phyloP scores from a whole-genome alignment of 2,329 filamentous ascomycete genomes.

The Aspergillus vadensis region DNA sequence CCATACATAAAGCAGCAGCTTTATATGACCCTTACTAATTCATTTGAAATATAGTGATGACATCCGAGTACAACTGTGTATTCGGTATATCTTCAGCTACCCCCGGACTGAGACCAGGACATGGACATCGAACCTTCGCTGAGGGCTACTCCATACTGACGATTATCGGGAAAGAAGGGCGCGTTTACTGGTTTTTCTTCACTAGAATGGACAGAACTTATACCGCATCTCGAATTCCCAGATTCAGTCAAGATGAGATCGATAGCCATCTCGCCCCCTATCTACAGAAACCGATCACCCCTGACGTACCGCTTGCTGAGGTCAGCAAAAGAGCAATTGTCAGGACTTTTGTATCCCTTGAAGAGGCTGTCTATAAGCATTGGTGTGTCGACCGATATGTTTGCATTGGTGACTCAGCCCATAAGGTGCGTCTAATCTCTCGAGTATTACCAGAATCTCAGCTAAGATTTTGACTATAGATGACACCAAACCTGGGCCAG shows the following conservation, averaged over 20 bases:
- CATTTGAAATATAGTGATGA: slow-evolving; percentile 1
- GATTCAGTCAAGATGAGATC: slow-evolving; percentile 4
- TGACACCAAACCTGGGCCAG: too few relatives aligned
- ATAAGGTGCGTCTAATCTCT: slow-evolving; percentile 6
- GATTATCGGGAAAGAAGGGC: slow-evolving; percentile 9
- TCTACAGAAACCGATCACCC: background rate
- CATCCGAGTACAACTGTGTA: slow-evolving; percentile 17
- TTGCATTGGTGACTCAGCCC: slow-evolving; percentile 13
- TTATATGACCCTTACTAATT: too few relatives aligned
- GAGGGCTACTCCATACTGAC: slow-evolving; percentile 3
- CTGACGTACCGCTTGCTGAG: too few relatives aligned
- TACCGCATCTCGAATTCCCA: slow-evolving; percentile 1
- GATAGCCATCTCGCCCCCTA: background rate
- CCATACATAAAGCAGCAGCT: too few relatives aligned
- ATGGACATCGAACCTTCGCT: slow-evolving; percentile 7
- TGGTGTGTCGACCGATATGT: slow-evolving; percentile 12
- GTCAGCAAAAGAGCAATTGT: too few relatives aligned
- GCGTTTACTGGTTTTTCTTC: slow-evolving; percentile 18
- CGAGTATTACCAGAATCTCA: too few relatives aligned
- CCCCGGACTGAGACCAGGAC: too few relatives aligned
- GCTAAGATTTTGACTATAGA: too few relatives aligned
- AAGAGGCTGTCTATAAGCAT: slow-evolving; percentile 9
- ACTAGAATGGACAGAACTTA: slow-evolving; percentile 7
- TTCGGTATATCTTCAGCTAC: too few relatives aligned
- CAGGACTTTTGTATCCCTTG: slow-evolving; percentile 6